phyloP scores from a whole-genome alignment of 352 stramenopile species.

The Thalassiosira livingstoniorum region DNA sequence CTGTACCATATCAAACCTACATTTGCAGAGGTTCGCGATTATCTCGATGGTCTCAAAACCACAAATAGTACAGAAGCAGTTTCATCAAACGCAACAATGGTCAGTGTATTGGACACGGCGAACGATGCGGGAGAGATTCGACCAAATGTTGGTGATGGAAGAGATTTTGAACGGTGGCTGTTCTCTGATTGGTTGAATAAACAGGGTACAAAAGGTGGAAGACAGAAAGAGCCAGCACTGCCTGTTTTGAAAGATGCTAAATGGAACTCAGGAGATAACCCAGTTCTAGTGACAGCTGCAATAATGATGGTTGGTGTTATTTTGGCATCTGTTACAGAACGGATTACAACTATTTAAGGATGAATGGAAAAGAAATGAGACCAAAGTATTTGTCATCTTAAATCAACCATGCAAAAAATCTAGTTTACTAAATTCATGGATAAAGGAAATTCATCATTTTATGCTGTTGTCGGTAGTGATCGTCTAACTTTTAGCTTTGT shows the following conservation, averaged over 20 bases:
- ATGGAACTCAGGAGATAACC: conserved; percentile 85
- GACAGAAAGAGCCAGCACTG: conserved; percentile 78
- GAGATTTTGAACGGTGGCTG: conserved; percentile 79
- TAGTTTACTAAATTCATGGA: too few species aligned
- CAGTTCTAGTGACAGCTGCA: conserved; percentile 72
- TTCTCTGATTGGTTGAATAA: conserved; percentile 82
- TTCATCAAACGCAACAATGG: not conserved
- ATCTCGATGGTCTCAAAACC: conserved; percentile 73
- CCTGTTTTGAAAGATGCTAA: conserved; percentile 80
- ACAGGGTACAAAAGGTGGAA: conserved; percentile 49
- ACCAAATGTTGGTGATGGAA: conserved; percentile 33
- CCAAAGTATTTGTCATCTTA: too few species aligned
- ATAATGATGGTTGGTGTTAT: conserved; percentile 79
- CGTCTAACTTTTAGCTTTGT: too few species aligned
- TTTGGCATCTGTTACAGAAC: conserved; percentile 73
- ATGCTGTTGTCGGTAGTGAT: too few species aligned
- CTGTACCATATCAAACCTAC: too few species aligned
- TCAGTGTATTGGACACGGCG: not conserved
- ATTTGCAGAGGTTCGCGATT: conserved; percentile 70
- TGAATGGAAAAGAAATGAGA: too few species aligned
- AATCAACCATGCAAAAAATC: too few species aligned
- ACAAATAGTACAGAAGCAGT: not conserved
- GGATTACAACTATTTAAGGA: conserved; percentile 45
- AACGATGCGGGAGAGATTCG: conserved; percentile 4
- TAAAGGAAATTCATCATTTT: too few species aligned